A percentile compares a stretch with the other conserved stretches of the same genome.
phyloP scores from a whole-genome alignment of 768 basidiomycete genomes.

The Coprinellus aureogranulatus region DNA sequence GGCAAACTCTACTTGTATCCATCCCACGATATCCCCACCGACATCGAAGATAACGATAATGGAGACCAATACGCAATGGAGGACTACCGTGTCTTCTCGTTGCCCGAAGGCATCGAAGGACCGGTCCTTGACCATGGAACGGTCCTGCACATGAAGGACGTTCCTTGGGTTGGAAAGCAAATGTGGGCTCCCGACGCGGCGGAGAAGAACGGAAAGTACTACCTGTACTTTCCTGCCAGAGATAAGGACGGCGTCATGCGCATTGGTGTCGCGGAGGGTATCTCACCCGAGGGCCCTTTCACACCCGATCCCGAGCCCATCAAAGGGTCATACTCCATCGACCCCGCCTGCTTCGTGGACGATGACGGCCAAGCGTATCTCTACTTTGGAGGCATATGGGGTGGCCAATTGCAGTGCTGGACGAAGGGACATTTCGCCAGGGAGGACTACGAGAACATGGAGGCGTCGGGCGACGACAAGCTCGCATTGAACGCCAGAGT shows the following conservation, averaged over 20 bases:
- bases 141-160: slow-evolving; percentile 16
- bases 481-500: slow-evolving; percentile 15
- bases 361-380: slow-evolving; percentile 21
- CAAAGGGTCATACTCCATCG: slow-evolving; percentile 20
- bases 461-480: slow-evolving; percentile 10
- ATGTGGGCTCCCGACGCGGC: slow-evolving; percentile 23
- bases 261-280: slow-evolving; percentile 20
- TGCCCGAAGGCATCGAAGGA: slow-evolving; percentile 12
- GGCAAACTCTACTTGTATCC: slow-evolving; percentile 21
- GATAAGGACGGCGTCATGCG: slow-evolving; percentile 20
- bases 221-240: slow-evolving; percentile 21
- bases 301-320: slow-evolving; percentile 19
- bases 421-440: slow-evolving; percentile 10
- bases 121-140: slow-evolving; percentile 20
- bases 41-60: slow-evolving; percentile 22
- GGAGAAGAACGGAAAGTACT: slow-evolving; percentile 21
- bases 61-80: slow-evolving; percentile 23
- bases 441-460: slow-evolving; percentile 11
- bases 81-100: slow-evolving; percentile 23
- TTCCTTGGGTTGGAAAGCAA: slow-evolving; percentile 22
- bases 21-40: slow-evolving; percentile 20
- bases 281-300: slow-evolving; percentile 18
- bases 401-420: slow-evolving; percentile 23
- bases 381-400: slow-evolving; percentile 22
- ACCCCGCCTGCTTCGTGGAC: slow-evolving; percentile 23